Evolutionary conservation across 305 asterid genomes (phyloP).

Genomic region (Rubia balearica): DNA sequence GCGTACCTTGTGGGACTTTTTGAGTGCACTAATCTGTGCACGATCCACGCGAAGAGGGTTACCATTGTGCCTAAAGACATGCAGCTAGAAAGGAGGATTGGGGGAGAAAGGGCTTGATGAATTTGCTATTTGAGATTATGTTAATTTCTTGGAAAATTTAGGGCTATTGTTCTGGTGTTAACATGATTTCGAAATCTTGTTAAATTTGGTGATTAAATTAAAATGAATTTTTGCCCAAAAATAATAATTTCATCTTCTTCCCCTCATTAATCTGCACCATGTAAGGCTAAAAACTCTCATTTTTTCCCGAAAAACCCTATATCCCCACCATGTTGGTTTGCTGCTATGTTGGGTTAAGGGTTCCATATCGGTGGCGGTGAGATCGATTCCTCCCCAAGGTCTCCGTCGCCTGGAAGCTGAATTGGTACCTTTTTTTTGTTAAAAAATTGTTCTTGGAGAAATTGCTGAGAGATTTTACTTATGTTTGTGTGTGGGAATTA

Average conservation of each 20-base stretch:
- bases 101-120: not conserved
- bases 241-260: too few species aligned
- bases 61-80: not conserved
- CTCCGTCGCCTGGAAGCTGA: slow-evolving; percentile 48
- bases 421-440: slow-evolving; percentile 3
- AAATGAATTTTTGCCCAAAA: too few species aligned
- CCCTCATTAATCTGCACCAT: too few species aligned
- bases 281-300: too few species aligned
- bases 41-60: not conserved
- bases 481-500: slow-evolving; percentile 11
- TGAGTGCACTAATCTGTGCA: not conserved
- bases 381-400: too few species aligned
- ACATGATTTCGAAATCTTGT: not conserved
- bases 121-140: not conserved
- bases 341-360: too few species aligned
- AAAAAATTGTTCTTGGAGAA: not conserved
- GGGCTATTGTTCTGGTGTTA: not conserved
- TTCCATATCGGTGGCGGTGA: too few species aligned
- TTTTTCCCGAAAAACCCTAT: too few species aligned
- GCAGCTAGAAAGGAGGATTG: not conserved
- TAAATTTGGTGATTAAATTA: not conserved
- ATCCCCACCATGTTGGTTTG: too few species aligned
- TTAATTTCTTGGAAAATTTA: not conserved
- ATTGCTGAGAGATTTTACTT: slow-evolving; percentile 5
- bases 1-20: not conserved